Percentiles rank a stretch among this genome's conserved stretches.
phyloP scores from a whole-genome alignment of 768 basidiomycete species.

The Serendipita sp. region DNA sequence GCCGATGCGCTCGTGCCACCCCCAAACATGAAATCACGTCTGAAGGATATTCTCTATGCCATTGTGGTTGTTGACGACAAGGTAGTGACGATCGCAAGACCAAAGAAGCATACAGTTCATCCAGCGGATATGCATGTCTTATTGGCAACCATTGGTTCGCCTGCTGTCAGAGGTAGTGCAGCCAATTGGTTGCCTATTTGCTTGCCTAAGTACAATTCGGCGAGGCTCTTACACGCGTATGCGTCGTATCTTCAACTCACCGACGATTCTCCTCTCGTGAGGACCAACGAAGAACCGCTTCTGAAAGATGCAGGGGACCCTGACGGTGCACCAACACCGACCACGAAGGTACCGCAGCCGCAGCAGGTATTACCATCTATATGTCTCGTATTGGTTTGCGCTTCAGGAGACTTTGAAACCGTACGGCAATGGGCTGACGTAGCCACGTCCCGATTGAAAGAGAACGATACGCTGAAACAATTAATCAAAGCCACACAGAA shows the following conservation, averaged over 20 bases:
- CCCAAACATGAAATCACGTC: conserved; percentile 44
- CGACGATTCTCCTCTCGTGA: not conserved
- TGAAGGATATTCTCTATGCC: conserved; percentile 78
- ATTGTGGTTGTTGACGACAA: conserved; percentile 63
- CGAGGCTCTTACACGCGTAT: conserved; percentile 83
- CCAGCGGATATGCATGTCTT: conserved; percentile 81
- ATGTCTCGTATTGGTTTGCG: conserved; percentile 65
- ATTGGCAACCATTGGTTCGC: conserved; percentile 75
- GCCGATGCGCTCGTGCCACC: conserved; percentile 69
- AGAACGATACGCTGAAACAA: conserved; percentile 32
- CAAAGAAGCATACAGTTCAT: conserved; percentile 88
- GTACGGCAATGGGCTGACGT: conserved; percentile 59
- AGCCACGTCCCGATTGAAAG: conserved; percentile 42
- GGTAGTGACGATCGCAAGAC: conserved; percentile 75
- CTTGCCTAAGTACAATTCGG: conserved; percentile 81
- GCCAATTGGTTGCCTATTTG: conserved; percentile 93
- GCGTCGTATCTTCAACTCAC: conserved; percentile 36
- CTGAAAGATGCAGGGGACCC: conserved; percentile 21
- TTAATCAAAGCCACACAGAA: conserved; percentile 28
- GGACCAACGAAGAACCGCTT: not conserved
- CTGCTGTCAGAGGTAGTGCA: conserved; percentile 48
- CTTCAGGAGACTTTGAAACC: conserved; percentile 70
- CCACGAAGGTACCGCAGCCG: conserved; percentile 12
- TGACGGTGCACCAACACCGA: not conserved
- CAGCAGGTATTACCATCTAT: conserved; percentile 16